These are phyloP conservation scores for Yarrowia galli DNA, from an alignment of 1,139 yeast genomes.

Conservation along the genomic window DNA sequence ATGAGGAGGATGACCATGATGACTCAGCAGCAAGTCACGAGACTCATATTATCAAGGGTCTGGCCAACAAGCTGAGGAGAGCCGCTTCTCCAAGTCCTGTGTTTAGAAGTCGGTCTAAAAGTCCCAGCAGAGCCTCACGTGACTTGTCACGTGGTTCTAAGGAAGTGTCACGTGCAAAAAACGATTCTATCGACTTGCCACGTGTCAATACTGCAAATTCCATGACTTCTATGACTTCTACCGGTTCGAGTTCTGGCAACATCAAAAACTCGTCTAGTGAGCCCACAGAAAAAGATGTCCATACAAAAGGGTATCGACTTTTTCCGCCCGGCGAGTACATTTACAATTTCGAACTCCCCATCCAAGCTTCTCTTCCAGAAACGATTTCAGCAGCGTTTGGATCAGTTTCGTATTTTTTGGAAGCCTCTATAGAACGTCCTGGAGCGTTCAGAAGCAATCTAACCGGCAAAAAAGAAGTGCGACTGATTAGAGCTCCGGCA, in stretches of 20 bases:
- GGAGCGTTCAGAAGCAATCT: constrained; percentile 88
- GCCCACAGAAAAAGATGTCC: constrained; percentile 48
- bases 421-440: constrained; percentile 71
- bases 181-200: too few species aligned
- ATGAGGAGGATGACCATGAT: constrained; percentile 8
- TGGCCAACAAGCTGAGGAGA: constrained; percentile 54
- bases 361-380: constrained; percentile 85
- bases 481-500: constrained; percentile 75
- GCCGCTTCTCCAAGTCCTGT: constrained; percentile 54
- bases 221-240: constrained; percentile 39
- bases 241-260: too few species aligned
- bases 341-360: constrained; percentile 88
- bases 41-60: constrained; percentile 32
- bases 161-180: neutral
- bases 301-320: constrained; percentile 53
- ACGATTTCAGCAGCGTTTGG: constrained; percentile 82
- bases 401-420: constrained; percentile 69
- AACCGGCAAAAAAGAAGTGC: constrained; percentile 67
- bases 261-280: constrained; percentile 32
- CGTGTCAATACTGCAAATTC: constrained; percentile 6
- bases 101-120: constrained; percentile 27
- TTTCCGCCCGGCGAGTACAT: constrained; percentile 86
- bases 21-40: neutral
- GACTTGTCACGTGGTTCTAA: constrained; percentile 15
- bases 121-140: neutral